These are phyloP conservation scores for Fusarium setosum DNA, from an alignment of 2,329 filamentous ascomycete genomes.

Conservation along the genomic window DNA sequence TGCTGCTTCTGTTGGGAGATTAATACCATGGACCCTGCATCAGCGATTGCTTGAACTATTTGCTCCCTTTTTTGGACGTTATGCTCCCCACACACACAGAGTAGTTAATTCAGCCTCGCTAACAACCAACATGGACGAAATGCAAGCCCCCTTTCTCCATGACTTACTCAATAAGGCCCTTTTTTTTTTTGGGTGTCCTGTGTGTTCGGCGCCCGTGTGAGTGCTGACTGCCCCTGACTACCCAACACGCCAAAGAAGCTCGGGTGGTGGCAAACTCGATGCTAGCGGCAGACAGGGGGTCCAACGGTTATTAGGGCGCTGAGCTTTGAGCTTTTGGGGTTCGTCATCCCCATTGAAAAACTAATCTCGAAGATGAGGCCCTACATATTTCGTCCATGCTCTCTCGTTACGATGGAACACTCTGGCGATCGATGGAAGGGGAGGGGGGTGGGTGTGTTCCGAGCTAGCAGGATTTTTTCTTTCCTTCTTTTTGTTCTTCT, in stretches of 20 bases:
- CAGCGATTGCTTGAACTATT: constrained; percentile 27
- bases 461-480: constrained; percentile 26
- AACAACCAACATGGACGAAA: constrained; percentile 7
- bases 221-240: constrained; percentile 41
- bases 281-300: constrained; percentile 37
- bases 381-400: constrained; percentile 11
- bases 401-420: constrained; percentile 3
- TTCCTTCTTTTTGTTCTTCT: constrained; percentile 27
- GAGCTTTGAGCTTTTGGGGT: constrained; percentile 7
- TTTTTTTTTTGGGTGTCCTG: not conserved
- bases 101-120: constrained; percentile 31
- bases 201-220: no score
- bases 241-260: constrained; percentile 22
- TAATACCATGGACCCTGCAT: constrained; percentile 40
- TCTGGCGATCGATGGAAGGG: constrained; percentile 12
- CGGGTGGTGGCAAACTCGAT: constrained; percentile 41
- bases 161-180: not conserved
- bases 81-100: constrained; percentile 25
- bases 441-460: constrained; percentile 8
- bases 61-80: constrained; percentile 24
- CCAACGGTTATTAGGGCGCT: constrained; percentile 37
- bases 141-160: constrained; percentile 20
- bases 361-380: constrained; percentile 20
- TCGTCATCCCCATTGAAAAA: not conserved
- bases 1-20: constrained; percentile 44